Base-by-base conservation (phyloP, 78 protist genomes). In the Monosiga brevicollis region DNA sequence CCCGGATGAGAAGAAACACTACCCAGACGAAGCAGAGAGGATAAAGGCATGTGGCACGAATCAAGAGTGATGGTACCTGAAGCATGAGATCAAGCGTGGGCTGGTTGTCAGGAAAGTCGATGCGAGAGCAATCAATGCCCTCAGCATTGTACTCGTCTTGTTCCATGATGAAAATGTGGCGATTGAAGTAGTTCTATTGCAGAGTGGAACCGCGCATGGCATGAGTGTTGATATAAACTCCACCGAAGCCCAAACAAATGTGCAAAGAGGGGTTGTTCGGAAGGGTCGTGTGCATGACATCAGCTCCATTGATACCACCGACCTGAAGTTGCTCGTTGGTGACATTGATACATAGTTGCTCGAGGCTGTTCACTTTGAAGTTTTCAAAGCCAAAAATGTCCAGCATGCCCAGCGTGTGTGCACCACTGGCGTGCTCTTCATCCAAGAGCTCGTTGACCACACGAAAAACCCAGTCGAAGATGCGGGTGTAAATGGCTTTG, bases 311-410 rank as follows among this genome's bases (percentile, higher is more conserved):
- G n/a, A n/a, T n/a, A n/a, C n/a, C n/a, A n/a, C n/a, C n/a, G n/a
- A n/a, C 84, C 89, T 95, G 98, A 37, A 95, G 90, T 79, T 81
- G 85, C 90, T 95, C 98, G 89, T 95, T 95, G 81, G 96, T 91
- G 85, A 77, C 87, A 81, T 94, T 92, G 91, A 94, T 94, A 72
- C 95, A 93, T 43, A 94, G 87, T 70, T 96, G 89, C 79, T 87
- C 91, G 39, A 91, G 72, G 38, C 87, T 88, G 73, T 89, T 85
- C 23, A 34, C 29, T 76, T 86, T 73, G 86, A 93, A 93, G 38
- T 87, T 78, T 90, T 97, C 99, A 49, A 97, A 97, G 32, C 99
- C 99, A 76, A 94, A 97, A 55, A 97, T 97, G 79, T 97, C 99
- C 70, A 97, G 89, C 10, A 96, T 43, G 38, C 98, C 98, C 75